These are phyloP conservation scores for Pseudocercospora fijiensis DNA, from an alignment of 2,329 filamentous ascomycete species.

Conservation along the genomic window DNA sequence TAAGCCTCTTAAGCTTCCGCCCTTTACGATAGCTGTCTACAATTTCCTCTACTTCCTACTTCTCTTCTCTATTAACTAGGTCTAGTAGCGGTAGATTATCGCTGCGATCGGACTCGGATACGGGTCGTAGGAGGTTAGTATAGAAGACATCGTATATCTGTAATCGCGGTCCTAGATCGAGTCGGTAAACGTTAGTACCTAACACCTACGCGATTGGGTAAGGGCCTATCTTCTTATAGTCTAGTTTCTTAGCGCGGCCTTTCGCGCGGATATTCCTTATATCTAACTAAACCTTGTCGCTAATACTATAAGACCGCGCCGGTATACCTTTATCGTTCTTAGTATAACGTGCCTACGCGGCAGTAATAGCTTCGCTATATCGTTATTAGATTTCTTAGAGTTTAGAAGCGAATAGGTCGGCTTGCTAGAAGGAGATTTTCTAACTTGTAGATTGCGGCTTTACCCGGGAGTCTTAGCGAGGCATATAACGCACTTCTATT, in stretches of 20 bases:
- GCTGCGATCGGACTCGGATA: too few relatives aligned
- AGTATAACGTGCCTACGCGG: neutral
- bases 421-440: neutral
- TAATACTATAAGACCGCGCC: neutral
- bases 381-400: neutral
- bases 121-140: too few relatives aligned
- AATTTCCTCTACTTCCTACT: too few relatives aligned
- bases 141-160: too few relatives aligned
- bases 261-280: neutral
- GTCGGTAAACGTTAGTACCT: too few relatives aligned
- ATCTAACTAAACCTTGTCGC: neutral
- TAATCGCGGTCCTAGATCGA: too few relatives aligned
- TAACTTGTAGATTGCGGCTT: neutral
- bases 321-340: neutral
- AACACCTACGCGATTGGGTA: too few relatives aligned
- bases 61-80: too few relatives aligned
- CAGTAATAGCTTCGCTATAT: neutral
- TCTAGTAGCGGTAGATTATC: too few relatives aligned
- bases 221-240: neutral
- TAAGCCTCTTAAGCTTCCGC: too few relatives aligned
- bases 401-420: neutral
- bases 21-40: too few relatives aligned
- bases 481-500: neutral
- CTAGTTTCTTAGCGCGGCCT: neutral
- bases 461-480: too few relatives aligned